A percentile compares a stretch with the other conserved stretches of the same genome.
These are phyloP conservation scores for Trichosporon sp. DNA, from an alignment of 1,284 basidiomycete species.

Conservation along the genomic window DNA sequence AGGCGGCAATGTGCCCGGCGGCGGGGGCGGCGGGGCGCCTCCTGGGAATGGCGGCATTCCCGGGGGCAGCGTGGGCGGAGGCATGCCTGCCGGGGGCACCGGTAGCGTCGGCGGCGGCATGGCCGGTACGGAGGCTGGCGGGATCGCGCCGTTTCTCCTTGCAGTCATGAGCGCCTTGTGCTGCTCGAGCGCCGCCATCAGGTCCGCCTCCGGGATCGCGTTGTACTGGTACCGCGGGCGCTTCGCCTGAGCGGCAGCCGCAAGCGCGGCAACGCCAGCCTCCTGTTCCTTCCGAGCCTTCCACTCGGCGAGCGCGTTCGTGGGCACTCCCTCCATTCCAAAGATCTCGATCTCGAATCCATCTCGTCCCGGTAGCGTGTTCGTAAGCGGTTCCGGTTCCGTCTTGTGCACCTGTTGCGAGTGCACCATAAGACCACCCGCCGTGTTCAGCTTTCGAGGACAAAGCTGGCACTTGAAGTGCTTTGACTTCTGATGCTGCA, in stretches of 20 bases:
- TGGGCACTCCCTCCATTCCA: conserved; percentile 98
- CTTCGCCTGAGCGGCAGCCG: conserved; percentile 71
- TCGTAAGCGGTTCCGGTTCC: conserved; percentile 96
- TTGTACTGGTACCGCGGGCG: conserved; percentile 81
- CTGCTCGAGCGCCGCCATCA: conserved; percentile 79
- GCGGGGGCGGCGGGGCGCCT: conserved; percentile 27
- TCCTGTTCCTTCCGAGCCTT: conserved; percentile 91
- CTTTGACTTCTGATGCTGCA: conserved; percentile 99
- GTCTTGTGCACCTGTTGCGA: conserved; percentile 98
- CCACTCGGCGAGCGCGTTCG: conserved; percentile 91
- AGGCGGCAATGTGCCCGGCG: conserved; percentile 28
- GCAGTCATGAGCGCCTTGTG: conserved; percentile 91
- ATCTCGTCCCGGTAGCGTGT: conserved; percentile 92
- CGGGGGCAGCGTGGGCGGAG: conserved; percentile 48
- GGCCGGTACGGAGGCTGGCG: conserved; percentile 45
- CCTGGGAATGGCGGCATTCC: conserved; percentile 41
- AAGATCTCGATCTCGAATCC: conserved; percentile 99
- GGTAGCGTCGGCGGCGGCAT: conserved; percentile 48
- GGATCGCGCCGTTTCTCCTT: conserved; percentile 55
- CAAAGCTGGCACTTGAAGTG: conserved; percentile 98
- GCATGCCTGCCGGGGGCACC: conserved; percentile 35
- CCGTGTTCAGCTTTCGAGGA: conserved; percentile 88
- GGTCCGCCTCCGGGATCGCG: conserved; percentile 76
- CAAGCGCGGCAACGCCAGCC: conserved; percentile 73
- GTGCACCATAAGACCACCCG: conserved; percentile 96